Conservation (phyloP, 177 flowering plant species). For the Vitis hybrid region DNA sequence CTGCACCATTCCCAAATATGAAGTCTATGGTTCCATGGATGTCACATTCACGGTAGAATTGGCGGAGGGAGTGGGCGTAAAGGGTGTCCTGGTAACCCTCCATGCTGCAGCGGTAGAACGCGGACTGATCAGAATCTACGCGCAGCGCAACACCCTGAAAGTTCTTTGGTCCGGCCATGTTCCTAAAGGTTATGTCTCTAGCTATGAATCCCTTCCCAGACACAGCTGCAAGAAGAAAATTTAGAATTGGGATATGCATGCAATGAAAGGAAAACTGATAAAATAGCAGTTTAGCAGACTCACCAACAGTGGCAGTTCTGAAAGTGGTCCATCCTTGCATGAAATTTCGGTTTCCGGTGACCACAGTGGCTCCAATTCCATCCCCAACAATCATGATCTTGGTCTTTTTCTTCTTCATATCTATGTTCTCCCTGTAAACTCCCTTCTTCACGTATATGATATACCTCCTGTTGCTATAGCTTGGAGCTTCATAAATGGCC, state of each 20-base stretch:
- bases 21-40: constrained; percentile 88
- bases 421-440: constrained; percentile 75
- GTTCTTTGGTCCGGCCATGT: constrained; percentile 81
- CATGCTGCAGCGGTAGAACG: constrained; percentile 84
- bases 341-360: constrained; percentile 71
- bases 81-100: constrained; percentile 93
- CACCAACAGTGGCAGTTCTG: constrained; percentile 86
- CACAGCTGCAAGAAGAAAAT: constrained; percentile 43
- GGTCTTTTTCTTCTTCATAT: constrained; percentile 82
- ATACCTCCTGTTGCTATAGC: constrained; percentile 61
- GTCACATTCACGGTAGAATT: constrained; percentile 79
- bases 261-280: neutral
- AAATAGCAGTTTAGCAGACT: constrained; percentile 15
- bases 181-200: constrained; percentile 79
- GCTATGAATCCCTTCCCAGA: constrained; percentile 89
- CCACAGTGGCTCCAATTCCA: constrained; percentile 74
- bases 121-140: constrained; percentile 86
- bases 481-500: constrained; percentile 69
- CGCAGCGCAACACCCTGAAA: constrained; percentile 84
- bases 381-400: constrained; percentile 89
- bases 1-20: constrained; percentile 91
- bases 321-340: constrained; percentile 93
- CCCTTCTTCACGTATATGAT: constrained; percentile 86
- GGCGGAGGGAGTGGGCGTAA: constrained; percentile 86
- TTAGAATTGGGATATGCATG: neutral